Evolutionary conservation across 1,284 basidiomycete genomes (phyloP).

Genomic region (Cystobasidiaceae sp.): DNA sequence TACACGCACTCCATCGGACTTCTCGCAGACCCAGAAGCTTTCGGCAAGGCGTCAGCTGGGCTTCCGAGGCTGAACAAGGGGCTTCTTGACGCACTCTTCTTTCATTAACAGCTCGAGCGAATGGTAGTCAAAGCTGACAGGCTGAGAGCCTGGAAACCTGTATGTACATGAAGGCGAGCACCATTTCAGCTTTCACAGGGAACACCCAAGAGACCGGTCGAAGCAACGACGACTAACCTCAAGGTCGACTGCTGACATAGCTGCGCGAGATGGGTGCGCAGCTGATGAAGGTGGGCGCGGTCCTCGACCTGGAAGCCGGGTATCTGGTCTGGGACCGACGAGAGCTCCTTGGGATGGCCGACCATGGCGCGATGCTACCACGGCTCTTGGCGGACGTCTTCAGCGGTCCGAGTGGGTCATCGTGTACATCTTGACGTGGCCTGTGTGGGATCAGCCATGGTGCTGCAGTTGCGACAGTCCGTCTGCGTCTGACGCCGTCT

Average conservation of each 20-base stretch:
- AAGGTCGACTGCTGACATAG: conserved; percentile 33
- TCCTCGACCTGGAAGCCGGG: conserved; percentile 37
- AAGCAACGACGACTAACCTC: conserved; percentile 25
- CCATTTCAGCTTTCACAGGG: not conserved
- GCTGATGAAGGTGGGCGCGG: conserved; percentile 31
- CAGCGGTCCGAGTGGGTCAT: no score
- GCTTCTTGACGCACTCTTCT: conserved; percentile 67
- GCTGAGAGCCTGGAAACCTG: conserved; percentile 90
- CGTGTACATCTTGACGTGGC: no score
- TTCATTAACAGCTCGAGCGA: conserved; percentile 71
- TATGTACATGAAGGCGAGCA: not conserved
- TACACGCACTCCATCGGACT: conserved; percentile 95
- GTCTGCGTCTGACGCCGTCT: no score
- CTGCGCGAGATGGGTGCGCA: conserved; percentile 35
- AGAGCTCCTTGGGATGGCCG: conserved; percentile 6
- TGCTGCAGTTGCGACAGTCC: no score
- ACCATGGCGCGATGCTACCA: not conserved
- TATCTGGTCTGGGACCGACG: conserved; percentile 36
- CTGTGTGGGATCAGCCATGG: no score
- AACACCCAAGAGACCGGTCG: no score
- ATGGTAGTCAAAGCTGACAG: conserved; percentile 70
- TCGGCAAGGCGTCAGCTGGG: no score
- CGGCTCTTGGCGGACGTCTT: no score
- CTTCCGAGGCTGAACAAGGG: no score
- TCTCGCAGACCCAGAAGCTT: conserved; percentile 99